Base-by-base conservation (phyloP, 345 rosid species). In the Kandelia obovata region DNA sequence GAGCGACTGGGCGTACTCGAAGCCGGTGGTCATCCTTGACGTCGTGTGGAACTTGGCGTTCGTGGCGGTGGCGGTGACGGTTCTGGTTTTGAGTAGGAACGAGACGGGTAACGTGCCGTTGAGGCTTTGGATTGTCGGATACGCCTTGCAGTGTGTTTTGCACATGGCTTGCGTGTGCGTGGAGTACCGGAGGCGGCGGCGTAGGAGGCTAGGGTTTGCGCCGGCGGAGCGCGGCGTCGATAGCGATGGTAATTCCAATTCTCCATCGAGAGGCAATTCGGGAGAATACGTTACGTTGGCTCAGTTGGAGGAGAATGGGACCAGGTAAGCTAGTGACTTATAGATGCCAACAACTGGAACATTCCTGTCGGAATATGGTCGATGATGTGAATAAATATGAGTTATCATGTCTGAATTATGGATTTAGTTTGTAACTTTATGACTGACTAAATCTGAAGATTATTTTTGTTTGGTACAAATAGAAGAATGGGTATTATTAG, bases 1-100 rank as follows among this genome's bases (percentile, higher is more conserved):
- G 88, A 91, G 93, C 78, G 98, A 91, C 73, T 94, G 98, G 98
- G 96, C 98, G 25, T 91, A 94, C 73, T 94, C 98, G 37, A 89
- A 87, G 81, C 97, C 97, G 26, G 93, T 91, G 39, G 97, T 94
- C 67, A 72, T 91, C 28, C 87, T 94, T 17, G 98, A 94, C 55
- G 77, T 88, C 66, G 51, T 91, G 1, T 94, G 96, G 98, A 94
- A 94, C 64, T 77, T 94, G 53, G 92, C 92, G 7, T 94, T 94
- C 25, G 89, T 94, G 37, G 91, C 86, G 10, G 96, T 84, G 61
- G 96, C 97, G 3, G 28, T 67, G 23, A 68, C 83, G 64, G 89
- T 89, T 67, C 37, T 94, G 69, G 63, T 88, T 53, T 69, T 85
- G 81, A 90, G 98, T 78, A 47, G 79, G 70, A 71, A 81, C 17